These are phyloP conservation scores for Ziziphus jujuba DNA, from an alignment of 306 rosid genomes.

Conservation along the genomic window DNA sequence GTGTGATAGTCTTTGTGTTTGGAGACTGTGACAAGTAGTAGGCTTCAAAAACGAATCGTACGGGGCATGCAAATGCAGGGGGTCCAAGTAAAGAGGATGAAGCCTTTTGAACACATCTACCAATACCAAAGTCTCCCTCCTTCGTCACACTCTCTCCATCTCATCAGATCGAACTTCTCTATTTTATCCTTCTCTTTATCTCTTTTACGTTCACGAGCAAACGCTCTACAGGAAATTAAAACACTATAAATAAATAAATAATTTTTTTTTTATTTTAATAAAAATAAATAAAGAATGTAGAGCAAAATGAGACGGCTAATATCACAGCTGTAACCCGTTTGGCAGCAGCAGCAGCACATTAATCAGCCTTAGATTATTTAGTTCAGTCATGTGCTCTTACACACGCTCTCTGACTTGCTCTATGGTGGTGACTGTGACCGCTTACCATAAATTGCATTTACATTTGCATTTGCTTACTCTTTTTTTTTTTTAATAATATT, in stretches of 20 bases:
- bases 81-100: not conserved
- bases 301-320: not conserved
- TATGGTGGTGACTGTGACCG: no score
- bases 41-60: conserved; percentile 1
- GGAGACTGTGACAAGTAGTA: not conserved
- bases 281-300: no score
- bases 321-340: conserved; percentile 10
- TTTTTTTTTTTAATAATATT: not conserved
- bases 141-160: not conserved
- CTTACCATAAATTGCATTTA: no score
- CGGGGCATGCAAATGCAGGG: not conserved
- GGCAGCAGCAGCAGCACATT: not conserved
- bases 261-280: no score
- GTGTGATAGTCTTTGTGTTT: not conserved
- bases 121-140: not conserved
- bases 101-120: not conserved
- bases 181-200: no score
- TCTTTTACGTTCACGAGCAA: no score
- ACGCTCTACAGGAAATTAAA: no score
- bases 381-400: no score
- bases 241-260: no score
- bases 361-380: not conserved
- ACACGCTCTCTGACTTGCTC: no score
- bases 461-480: not conserved
- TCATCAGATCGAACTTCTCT: not conserved